phyloP scores from a whole-genome alignment of 1,284 basidiomycete species.

The Fomitopsis betulina region DNA sequence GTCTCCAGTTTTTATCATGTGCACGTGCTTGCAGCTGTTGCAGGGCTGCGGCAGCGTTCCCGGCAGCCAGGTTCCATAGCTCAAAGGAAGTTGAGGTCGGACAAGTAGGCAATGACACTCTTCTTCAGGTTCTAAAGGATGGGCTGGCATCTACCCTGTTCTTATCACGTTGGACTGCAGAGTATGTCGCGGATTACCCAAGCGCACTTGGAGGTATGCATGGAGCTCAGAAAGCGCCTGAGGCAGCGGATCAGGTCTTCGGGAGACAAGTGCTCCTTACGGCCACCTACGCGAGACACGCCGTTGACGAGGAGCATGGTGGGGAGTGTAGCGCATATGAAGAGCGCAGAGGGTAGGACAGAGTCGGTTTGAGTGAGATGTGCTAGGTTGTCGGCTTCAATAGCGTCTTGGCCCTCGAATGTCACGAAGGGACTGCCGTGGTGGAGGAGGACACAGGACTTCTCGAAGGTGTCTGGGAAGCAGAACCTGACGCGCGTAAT shows the following conservation, averaged over 20 bases:
- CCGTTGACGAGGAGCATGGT: constrained; percentile 39
- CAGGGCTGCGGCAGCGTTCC: no score
- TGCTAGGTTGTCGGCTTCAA: no score
- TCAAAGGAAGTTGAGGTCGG: no score
- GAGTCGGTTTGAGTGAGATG: no score
- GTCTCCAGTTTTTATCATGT: no score
- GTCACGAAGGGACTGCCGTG: not conserved
- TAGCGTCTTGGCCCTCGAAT: not conserved
- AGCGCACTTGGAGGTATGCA: not conserved
- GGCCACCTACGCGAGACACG: not conserved
- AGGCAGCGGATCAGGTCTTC: not conserved
- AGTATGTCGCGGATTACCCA: not conserved
- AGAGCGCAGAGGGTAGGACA: no score
- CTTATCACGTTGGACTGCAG: not conserved
- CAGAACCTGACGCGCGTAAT: not conserved
- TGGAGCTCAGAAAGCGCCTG: not conserved
- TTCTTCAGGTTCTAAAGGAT: not conserved
- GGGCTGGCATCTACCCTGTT: no score
- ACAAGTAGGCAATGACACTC: not conserved
- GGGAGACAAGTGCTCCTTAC: not conserved
- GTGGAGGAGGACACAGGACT: no score
- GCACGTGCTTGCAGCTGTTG: no score
- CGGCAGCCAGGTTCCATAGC: no score
- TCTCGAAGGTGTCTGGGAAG: not conserved
- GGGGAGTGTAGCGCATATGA: not conserved